Percentiles rank a stretch among this genome's conserved stretches.
phyloP scores from a whole-genome alignment of 441 rosid species.

The Pelargonium citronellum region DNA sequence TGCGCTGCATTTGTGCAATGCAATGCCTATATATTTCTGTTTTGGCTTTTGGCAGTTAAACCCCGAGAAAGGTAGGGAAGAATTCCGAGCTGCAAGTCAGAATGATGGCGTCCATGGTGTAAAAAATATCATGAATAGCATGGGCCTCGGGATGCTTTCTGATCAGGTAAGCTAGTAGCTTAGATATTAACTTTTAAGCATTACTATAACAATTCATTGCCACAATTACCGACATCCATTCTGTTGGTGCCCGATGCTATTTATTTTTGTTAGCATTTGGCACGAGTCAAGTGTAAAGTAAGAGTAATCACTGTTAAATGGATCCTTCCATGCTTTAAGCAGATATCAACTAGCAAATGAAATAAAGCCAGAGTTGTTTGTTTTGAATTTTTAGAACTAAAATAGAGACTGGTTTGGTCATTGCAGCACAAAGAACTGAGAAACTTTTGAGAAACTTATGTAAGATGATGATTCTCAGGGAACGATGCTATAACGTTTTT shows the following conservation, averaged over 20 bases:
- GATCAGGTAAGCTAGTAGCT: slow-evolving; percentile 45
- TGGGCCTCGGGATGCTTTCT: slow-evolving; percentile 77
- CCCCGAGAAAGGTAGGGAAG: slow-evolving; percentile 67
- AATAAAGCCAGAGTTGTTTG: not conserved
- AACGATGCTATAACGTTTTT: not conserved
- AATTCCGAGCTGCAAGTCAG: slow-evolving; percentile 36
- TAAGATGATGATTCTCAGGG: not conserved
- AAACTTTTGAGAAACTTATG: not conserved
- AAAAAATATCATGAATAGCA: slow-evolving; percentile 59
- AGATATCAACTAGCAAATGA: not conserved
- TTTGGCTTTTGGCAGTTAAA: slow-evolving; percentile 42
- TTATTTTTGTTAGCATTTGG: not conserved
- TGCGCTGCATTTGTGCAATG: slow-evolving; percentile 11
- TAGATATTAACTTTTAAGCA: not conserved
- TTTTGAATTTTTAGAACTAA: not conserved
- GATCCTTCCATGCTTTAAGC: not conserved
- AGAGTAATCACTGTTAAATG: slow-evolving; percentile 1
- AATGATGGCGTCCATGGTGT: slow-evolving; percentile 38
- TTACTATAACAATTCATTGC: not conserved
- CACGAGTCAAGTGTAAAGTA: not conserved
- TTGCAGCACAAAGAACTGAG: not conserved
- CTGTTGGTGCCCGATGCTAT: not conserved
- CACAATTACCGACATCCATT: slow-evolving; percentile 6
- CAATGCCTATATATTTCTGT: slow-evolving; percentile 18
- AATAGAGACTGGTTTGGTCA: not conserved